These are phyloP conservation scores for Penicillium silybi DNA, from an alignment of 495 filamentous ascomycete species.

Conservation along the genomic window DNA sequence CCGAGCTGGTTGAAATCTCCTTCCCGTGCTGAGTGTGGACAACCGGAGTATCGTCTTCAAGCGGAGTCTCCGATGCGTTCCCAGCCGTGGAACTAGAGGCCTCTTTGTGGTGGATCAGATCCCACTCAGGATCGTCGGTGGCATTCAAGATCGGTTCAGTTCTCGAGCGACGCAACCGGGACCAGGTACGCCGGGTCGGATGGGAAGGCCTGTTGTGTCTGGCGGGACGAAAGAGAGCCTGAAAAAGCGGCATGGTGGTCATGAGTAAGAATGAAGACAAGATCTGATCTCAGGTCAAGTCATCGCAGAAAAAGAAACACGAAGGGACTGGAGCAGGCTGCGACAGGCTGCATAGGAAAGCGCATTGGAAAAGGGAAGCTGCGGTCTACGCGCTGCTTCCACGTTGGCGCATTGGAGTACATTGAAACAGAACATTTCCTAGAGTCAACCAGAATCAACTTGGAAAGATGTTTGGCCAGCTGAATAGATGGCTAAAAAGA, in stretches of 20 bases:
- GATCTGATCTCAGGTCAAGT: background rate
- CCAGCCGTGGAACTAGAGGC: background rate
- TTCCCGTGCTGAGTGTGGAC: background rate
- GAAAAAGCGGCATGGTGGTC: constrained; percentile 14
- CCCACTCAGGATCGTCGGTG: background rate
- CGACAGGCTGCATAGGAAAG: background rate
- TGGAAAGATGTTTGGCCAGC: no score
- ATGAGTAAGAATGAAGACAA: background rate
- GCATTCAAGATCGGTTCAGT: background rate
- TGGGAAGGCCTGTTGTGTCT: constrained; percentile 2
- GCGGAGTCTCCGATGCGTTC: background rate
- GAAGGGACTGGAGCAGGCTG: background rate
- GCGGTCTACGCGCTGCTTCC: background rate
- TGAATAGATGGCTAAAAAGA: background rate
- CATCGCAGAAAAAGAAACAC: background rate
- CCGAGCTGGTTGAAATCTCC: background rate
- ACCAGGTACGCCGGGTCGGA: constrained; percentile 8
- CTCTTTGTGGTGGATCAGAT: background rate
- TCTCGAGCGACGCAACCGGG: constrained; percentile 4
- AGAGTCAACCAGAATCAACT: background rate
- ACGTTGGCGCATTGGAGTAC: background rate
- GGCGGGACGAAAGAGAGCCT: constrained; percentile 9
- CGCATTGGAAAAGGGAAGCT: background rate
- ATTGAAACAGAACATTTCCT: no score
- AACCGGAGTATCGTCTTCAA: background rate